Conservation (phyloP, 2,329 filamentous ascomycete species). For the Purpureocillium takamizusanense region DNA sequence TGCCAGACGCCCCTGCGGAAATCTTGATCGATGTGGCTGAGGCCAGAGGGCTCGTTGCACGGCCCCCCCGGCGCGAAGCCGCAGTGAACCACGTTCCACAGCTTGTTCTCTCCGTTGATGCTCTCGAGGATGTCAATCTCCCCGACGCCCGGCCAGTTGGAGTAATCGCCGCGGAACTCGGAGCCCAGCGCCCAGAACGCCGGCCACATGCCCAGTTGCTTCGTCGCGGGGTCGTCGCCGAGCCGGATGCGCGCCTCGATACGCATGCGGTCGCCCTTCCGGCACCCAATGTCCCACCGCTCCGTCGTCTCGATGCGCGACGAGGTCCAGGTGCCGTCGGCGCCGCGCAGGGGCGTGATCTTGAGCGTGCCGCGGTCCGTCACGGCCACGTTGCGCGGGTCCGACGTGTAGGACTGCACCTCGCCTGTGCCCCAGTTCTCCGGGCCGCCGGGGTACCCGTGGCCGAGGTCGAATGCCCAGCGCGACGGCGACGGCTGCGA, state of each 20-base stretch:
- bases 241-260: conserved; percentile 30
- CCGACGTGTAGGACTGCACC: conserved; percentile 34
- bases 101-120: conserved; percentile 25
- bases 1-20: conserved; percentile 22
- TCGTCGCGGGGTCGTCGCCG: conserved; percentile 13
- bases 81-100: conserved; percentile 32
- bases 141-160: conserved; percentile 30
- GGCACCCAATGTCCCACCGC: conserved; percentile 24
- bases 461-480: conserved; percentile 36
- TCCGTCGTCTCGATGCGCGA: conserved; percentile 30
- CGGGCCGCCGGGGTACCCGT: conserved; percentile 34
- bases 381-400: conserved; percentile 28
- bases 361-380: conserved; percentile 24
- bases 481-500: conserved; percentile 24
- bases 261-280: conserved; percentile 22
- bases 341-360: conserved; percentile 20
- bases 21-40: conserved; percentile 10
- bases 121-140: conserved; percentile 38
- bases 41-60: conserved; percentile 30
- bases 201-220: conserved; percentile 33
- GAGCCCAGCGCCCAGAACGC: conserved; percentile 37
- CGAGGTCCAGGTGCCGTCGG: conserved; percentile 30
- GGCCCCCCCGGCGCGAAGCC: conserved; percentile 26
- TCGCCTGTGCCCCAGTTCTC: conserved; percentile 40
- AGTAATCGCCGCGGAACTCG: conserved; percentile 25